phyloP scores from a whole-genome alignment of 2,329 filamentous ascomycete species.

The Fusarium ramigenum region DNA sequence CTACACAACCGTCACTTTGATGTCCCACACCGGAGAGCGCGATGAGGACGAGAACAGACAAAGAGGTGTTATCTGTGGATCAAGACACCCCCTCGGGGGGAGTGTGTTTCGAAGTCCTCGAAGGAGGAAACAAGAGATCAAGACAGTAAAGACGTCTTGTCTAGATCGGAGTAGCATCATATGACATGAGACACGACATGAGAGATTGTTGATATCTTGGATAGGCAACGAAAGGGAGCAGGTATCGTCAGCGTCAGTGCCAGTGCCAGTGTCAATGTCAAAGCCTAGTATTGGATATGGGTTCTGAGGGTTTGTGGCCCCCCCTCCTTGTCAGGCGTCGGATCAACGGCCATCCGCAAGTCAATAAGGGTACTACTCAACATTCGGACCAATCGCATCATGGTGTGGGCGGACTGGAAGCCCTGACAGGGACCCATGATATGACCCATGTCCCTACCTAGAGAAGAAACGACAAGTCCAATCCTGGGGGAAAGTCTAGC shows the following conservation, averaged over 20 bases:
- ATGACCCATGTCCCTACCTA: conserved; percentile 16
- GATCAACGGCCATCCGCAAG: conserved; percentile 26
- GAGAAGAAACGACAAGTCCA: conserved; percentile 24
- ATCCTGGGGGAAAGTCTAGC: conserved; percentile 10
- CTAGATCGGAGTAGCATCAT: conserved; percentile 19
- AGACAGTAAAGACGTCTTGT: neutral
- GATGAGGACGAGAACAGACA: conserved; percentile 21
- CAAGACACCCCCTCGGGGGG: conserved; percentile 3
- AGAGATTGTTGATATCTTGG: conserved; percentile 6
- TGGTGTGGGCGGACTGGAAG: neutral
- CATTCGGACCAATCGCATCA: conserved; percentile 6
- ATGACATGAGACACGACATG: conserved; percentile 10
- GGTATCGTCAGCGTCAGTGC: neutral
- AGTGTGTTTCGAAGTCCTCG: neutral
- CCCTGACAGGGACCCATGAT: conserved; percentile 15
- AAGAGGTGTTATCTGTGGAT: conserved; percentile 2
- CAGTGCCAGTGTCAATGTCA: neutral
- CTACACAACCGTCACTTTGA: conserved; percentile 23
- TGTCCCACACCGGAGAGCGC: conserved; percentile 21
- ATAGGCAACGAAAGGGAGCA: conserved; percentile 1
- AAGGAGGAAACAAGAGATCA: conserved; percentile 10
- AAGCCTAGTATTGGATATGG: neutral
- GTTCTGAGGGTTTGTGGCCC: neutral
- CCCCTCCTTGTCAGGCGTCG: conserved; percentile 4
- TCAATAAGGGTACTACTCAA: conserved; percentile 5